phyloP scores from a whole-genome alignment of 768 basidiomycete genomes.

The Naganishia kalamii region DNA sequence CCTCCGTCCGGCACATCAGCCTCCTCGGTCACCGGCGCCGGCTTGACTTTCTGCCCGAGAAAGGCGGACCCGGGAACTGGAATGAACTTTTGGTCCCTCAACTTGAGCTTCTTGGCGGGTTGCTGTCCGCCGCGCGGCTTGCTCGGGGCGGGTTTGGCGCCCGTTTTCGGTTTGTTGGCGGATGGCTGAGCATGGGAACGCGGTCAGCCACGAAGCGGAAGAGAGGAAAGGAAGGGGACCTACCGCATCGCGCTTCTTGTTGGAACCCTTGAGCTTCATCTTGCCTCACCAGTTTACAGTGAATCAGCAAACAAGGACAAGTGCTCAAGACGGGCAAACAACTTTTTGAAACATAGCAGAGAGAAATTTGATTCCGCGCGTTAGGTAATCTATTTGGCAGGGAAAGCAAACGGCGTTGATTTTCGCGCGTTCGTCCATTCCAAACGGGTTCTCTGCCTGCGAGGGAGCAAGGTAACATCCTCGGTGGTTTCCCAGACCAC shows the following conservation, averaged over 20 bases:
- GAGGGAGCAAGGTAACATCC: too few relatives aligned
- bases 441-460: too few relatives aligned
- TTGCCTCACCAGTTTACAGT: not conserved
- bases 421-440: too few relatives aligned
- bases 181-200: not conserved
- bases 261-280: not conserved
- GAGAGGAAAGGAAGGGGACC: not conserved
- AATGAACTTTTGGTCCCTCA: slow-evolving; percentile 42
- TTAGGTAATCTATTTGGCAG: not conserved
- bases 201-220: not conserved
- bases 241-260: slow-evolving; percentile 5
- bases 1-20: slow-evolving; percentile 56
- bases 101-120: slow-evolving; percentile 39
- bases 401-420: too few relatives aligned
- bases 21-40: slow-evolving; percentile 31
- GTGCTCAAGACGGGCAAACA: not conserved
- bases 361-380: not conserved
- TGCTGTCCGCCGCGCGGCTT: not conserved
- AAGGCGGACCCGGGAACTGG: slow-evolving; percentile 39
- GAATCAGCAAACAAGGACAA: not conserved
- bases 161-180: not conserved
- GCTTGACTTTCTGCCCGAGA: slow-evolving; percentile 17
- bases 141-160: not conserved
- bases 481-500: too few relatives aligned
- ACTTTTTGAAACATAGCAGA: not conserved